These are phyloP conservation scores for Beauveria scarabaeidicola DNA, from an alignment of 2,329 filamentous ascomycete genomes.

Conservation along the genomic window DNA sequence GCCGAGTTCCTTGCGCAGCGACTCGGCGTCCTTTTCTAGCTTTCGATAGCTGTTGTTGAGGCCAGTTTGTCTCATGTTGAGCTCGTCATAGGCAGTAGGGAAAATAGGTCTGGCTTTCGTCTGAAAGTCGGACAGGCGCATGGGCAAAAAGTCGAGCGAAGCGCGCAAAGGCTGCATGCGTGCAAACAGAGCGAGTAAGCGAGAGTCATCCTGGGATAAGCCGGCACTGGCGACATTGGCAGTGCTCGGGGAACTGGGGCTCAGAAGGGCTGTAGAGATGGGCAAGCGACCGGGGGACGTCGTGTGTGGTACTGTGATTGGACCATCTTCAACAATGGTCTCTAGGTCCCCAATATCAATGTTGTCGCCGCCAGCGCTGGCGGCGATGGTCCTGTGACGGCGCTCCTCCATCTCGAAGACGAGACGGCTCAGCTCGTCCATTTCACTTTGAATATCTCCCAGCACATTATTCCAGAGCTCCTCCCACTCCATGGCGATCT, in stretches of 20 bases:
- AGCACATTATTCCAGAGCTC: conserved; percentile 92
- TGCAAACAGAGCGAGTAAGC: conserved; percentile 81
- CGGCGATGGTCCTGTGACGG: conserved; percentile 68
- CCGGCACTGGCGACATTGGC: conserved; percentile 43
- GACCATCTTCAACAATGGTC: conserved; percentile 85
- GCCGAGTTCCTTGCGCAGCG: conserved; percentile 77
- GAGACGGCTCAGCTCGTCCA: conserved; percentile 66
- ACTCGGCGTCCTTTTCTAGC: conserved; percentile 83
- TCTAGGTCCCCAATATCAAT: conserved; percentile 82
- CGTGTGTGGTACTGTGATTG: conserved; percentile 29
- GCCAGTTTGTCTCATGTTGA: conserved; percentile 63
- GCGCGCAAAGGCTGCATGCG: conserved; percentile 90
- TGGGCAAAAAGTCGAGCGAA: conserved; percentile 89
- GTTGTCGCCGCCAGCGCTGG: conserved; percentile 51
- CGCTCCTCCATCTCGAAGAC: conserved; percentile 99
- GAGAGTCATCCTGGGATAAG: conserved; percentile 71
- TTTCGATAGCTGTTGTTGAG: conserved; percentile 83
- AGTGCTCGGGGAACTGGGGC: conserved; percentile 47
- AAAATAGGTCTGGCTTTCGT: conserved; percentile 69
- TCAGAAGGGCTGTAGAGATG: conserved; percentile 48
- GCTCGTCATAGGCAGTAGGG: conserved; percentile 82
- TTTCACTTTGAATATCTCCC: conserved; percentile 85
- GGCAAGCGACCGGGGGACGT: conserved; percentile 38
- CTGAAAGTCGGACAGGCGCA: conserved; percentile 84
- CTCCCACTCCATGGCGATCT: conserved; percentile 98